Evolutionary conservation across 345 rosid species (phyloP).

Genomic region (Salix arbutifolia): DNA sequence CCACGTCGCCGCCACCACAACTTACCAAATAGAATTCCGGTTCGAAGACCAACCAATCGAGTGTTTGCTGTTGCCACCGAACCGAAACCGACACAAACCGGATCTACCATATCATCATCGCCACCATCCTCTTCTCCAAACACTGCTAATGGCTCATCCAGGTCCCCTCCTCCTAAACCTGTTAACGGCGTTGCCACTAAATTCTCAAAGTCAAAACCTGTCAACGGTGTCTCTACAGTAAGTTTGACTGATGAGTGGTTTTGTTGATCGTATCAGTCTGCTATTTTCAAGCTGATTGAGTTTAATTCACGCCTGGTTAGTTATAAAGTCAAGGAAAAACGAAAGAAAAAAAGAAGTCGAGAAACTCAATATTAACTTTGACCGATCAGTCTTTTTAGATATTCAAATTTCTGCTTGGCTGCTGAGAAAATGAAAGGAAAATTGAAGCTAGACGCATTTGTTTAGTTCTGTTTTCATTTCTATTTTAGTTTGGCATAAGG

Average conservation of each 20-base stretch:
- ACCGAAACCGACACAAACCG: slow-evolving; percentile 54
- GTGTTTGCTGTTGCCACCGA: slow-evolving; percentile 68
- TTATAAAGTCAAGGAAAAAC: too few relatives aligned
- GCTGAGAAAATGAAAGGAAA: slow-evolving; percentile 10
- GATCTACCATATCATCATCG: slow-evolving; percentile 31
- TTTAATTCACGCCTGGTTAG: too few relatives aligned
- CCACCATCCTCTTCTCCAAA: not conserved
- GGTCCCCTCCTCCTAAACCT: slow-evolving; percentile 12
- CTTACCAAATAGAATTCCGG: slow-evolving; percentile 18
- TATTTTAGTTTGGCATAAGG: too few relatives aligned
- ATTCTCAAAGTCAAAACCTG: slow-evolving; percentile 31
- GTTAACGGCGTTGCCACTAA: slow-evolving; percentile 21
- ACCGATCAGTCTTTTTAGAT: not conserved
- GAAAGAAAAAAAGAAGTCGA: too few relatives aligned
- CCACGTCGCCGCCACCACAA: slow-evolving; percentile 36
- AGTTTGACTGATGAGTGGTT: not conserved
- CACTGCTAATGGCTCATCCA: slow-evolving; percentile 41
- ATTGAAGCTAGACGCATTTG: too few relatives aligned
- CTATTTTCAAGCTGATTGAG: not conserved
- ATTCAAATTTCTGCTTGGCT: not conserved
- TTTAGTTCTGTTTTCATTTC: too few relatives aligned
- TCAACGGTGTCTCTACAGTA: slow-evolving; percentile 65
- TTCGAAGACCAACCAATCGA: slow-evolving; percentile 25
- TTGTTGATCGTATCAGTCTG: not conserved
- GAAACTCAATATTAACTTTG: too few relatives aligned